Evolutionary conservation across 441 rosid genomes (phyloP), one percentile per base, ranked within the genome.

Genomic region (Omphalea diandra): DNA sequence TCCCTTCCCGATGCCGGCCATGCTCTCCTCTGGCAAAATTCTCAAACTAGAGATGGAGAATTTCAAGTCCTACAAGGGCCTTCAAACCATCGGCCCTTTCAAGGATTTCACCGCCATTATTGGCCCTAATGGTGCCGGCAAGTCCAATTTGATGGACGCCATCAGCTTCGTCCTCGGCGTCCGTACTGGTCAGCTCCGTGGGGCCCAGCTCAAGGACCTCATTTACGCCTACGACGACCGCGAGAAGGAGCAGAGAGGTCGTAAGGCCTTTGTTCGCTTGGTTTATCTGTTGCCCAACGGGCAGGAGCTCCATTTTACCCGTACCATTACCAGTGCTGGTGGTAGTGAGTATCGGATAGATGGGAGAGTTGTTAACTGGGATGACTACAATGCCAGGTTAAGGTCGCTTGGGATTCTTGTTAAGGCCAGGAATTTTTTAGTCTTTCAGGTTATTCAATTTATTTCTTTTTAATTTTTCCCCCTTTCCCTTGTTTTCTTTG

Each of bases 91-190:
- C 20, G 99, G 99, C 22, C 98, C 99, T 0, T 95, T 95, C 87
- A 85, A 82, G 73, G 97, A 96, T 79, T 96, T 96, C 88, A 96
- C 99, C 1, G 99, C 99, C 33, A 93, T 96, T 5, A 93, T 96
- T 53, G 99, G 99, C 33, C 99, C 99, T 35, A 96, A 96, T 79
- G 99, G 99, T 9, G 86, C 98, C 4, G 99, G 99, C 24, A 96
- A 96, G 77, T 96, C 98, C 29, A 96, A 96, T 76, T 87, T 96
- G 44, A 96, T 96, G 99, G 99, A 95, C 75, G 99, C 99, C 1
- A 95, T 95, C 49, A 95, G 99, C 81, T 95, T 95, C 80, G 98
- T 95, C 31, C 95, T 95, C n/a, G 99, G 99, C 4, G 97, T 95
- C 69, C 98, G 99, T 15, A 84, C 98, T 0, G 99, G 91, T 27